Base-by-base conservation (phyloP, 2,329 filamentous ascomycete genomes). In the Pseudohalonectria lignicola region DNA sequence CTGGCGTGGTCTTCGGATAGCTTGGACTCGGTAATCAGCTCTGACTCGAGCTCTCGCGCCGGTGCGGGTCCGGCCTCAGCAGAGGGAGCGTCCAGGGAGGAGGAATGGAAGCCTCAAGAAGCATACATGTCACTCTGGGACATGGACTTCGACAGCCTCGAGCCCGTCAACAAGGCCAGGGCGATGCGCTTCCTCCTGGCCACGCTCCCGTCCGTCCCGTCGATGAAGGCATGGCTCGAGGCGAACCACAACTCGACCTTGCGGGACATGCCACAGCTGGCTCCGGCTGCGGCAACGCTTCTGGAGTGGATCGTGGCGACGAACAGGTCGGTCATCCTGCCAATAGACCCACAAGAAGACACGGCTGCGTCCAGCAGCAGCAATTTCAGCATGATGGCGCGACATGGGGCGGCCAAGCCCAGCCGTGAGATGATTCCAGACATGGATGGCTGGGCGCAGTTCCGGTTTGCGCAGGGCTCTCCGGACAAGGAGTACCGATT, bases 261-360 rank as follows among this genome's bases (percentile, higher is more conserved):
- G 18, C 52, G 57, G 4, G 61, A 56, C 30, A 62, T 45, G 64
- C 73, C 17, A 60, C 68, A 15, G 67, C 36, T 94, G 9, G 73
- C 79, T 1, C 71, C 75, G 2, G 71, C 82, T 6, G 74, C 79
- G 1, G 58, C 85, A 3, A 73, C 76, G 16, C 57, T 94, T 1
- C 61, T 95, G 16, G 73, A 84, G 37, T 95, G 88, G 88, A 84
- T 94, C 43, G 75, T 95, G 41, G 84, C 87, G 1, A 94, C 87
- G 0, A 94, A 94, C 49, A 71, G 86, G 33, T 90, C 88, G 1
- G 88, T 81, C 48, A 92, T 95, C 43, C 68, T 90, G 33, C 79
- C 90, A 47, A 79, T 92, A 13, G 76, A 80, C 31, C 59, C 60
- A 8, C 51, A 43, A 12, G 40, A 43, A n/a, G 17, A 36, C 5